Evolutionary conservation across 2,329 filamentous ascomycete species (phyloP).

Genomic region (Stromatinia cepivora): DNA sequence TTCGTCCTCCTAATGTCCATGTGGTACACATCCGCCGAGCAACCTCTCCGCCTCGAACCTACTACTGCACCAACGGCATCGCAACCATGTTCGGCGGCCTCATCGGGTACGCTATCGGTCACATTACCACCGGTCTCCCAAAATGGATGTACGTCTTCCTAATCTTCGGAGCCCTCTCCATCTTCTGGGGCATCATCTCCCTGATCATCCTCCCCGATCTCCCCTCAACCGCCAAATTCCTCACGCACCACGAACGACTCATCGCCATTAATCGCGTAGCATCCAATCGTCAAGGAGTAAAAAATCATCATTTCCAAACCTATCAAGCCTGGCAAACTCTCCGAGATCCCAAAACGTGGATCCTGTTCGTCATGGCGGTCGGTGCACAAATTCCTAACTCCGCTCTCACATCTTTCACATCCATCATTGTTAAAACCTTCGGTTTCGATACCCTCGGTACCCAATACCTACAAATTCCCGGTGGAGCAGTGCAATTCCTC

Average conservation of each 20-base stretch:
- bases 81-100: slow-evolving; percentile 53
- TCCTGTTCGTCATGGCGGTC: slow-evolving; percentile 53
- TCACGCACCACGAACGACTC: slow-evolving; percentile 56
- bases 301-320: slow-evolving; percentile 51
- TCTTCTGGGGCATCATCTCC: slow-evolving; percentile 54
- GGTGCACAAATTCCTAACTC: slow-evolving; percentile 58
- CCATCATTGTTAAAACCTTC: slow-evolving; percentile 35
- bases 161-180: slow-evolving; percentile 57
- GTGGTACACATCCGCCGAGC: slow-evolving; percentile 45
- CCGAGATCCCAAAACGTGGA: slow-evolving; percentile 58
- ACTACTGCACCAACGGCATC: slow-evolving; percentile 45
- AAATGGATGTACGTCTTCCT: slow-evolving; percentile 60
- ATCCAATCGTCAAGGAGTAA: slow-evolving; percentile 54
- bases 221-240: slow-evolving; percentile 61
- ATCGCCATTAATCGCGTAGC: slow-evolving; percentile 55
- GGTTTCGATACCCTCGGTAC: slow-evolving; percentile 49
- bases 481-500: slow-evolving; percentile 57
- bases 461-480: slow-evolving; percentile 61
- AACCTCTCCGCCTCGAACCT: slow-evolving; percentile 44
- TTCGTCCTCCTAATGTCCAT: slow-evolving; percentile 45
- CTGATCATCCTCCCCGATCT: slow-evolving; percentile 61
- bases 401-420: slow-evolving; percentile 52
- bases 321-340: slow-evolving; percentile 50
- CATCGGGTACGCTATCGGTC: slow-evolving; percentile 51
- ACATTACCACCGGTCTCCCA: slow-evolving; percentile 53